Conservation (phyloP, 2,329 filamentous ascomycete genomes). For the Trichoderma pleuroti region DNA sequence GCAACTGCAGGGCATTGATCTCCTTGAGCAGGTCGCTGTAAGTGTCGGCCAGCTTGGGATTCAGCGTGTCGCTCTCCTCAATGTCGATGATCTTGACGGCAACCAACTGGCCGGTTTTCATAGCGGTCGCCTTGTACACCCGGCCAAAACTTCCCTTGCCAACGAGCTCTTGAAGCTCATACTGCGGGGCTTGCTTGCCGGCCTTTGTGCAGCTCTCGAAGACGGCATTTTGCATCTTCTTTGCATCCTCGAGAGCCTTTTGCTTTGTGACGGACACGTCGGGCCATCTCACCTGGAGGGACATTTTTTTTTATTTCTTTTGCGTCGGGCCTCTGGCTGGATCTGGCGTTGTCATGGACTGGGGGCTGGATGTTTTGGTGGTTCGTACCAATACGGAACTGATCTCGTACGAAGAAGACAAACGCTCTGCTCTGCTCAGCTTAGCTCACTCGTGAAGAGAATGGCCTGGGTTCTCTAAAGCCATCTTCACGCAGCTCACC, state of each 20-base stretch:
- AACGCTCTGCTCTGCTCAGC: background rate
- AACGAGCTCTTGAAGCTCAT: conserved; percentile 68
- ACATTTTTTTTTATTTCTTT: no score
- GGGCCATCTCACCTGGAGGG: conserved; percentile 41
- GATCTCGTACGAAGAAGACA: background rate
- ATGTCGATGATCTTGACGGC: conserved; percentile 83
- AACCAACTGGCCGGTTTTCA: conserved; percentile 53
- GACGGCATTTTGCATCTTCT: conserved; percentile 64
- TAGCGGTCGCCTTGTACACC: conserved; percentile 62
- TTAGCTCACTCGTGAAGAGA: background rate
- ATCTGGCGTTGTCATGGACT: background rate
- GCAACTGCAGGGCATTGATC: conserved; percentile 64
- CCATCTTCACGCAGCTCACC: background rate
- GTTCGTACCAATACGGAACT: background rate
- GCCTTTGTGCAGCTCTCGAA: conserved; percentile 58
- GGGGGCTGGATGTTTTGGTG: background rate
- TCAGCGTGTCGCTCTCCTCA: conserved; percentile 67
- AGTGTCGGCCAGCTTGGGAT: conserved; percentile 62
- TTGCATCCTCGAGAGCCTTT: conserved; percentile 65
- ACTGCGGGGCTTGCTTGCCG: conserved; percentile 60
- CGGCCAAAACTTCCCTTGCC: conserved; percentile 72
- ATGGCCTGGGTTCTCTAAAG: background rate
- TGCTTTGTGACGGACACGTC: conserved; percentile 49
- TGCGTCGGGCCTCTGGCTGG: background rate
- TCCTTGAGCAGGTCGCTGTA: conserved; percentile 69